phyloP scores from a whole-genome alignment of 179 eudicot genomes.

The Beta corolliflora region DNA sequence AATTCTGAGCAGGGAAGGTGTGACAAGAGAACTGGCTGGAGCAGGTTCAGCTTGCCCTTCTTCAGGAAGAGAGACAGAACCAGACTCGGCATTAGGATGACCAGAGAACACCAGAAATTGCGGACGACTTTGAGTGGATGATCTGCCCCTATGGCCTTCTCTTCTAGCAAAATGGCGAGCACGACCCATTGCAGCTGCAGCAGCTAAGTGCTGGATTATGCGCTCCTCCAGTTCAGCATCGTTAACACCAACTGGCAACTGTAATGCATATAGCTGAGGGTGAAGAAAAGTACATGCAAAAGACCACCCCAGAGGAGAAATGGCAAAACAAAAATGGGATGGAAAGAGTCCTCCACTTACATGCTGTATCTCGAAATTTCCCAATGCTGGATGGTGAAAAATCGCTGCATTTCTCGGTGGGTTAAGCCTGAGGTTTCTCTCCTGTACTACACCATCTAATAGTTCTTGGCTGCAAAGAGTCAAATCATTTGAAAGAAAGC shows the following conservation, averaged over 20 bases:
- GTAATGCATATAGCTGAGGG: constrained; percentile 16
- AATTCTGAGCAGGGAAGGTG: constrained; percentile 37
- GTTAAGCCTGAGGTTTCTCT: constrained; percentile 64
- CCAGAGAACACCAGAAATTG: constrained; percentile 68
- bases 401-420: constrained; percentile 81
- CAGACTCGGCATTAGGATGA: constrained; percentile 48
- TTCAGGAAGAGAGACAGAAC: constrained; percentile 44
- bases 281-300: neutral
- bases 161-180: constrained; percentile 73
- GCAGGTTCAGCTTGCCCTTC: constrained; percentile 44
- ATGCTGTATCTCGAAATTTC: constrained; percentile 91
- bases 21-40: constrained; percentile 37
- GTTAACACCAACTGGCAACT: constrained; percentile 72
- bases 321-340: neutral
- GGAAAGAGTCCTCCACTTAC: constrained; percentile 37
- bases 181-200: constrained; percentile 96
- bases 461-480: constrained; percentile 76
- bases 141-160: constrained; percentile 72
- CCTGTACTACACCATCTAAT: constrained; percentile 86
- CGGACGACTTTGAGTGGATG: constrained; percentile 70
- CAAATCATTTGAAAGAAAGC: neutral
- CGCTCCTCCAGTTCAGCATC: constrained; percentile 91
- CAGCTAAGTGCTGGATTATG: constrained; percentile 92
- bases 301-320: neutral
- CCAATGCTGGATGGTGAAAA: constrained; percentile 93